Conservation (phyloP, 495 filamentous ascomycete genomes). For the Penicillium turbatum region DNA sequence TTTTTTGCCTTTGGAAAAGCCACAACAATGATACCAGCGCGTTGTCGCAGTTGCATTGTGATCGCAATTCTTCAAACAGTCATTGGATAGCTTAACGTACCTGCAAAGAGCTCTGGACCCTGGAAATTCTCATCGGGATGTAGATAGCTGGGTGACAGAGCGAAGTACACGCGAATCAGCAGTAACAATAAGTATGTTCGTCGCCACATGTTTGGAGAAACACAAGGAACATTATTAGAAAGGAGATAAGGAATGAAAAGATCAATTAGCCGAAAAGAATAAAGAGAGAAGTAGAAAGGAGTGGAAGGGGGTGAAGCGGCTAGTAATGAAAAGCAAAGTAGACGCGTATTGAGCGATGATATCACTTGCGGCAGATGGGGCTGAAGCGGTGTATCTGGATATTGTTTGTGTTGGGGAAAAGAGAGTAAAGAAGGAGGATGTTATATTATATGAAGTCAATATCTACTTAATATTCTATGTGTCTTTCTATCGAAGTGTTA, state of each 20-base stretch:
- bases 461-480: too few relatives aligned
- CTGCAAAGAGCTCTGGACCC: conserved; percentile 92
- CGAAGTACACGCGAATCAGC: conserved; percentile 87
- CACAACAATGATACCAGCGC: not conserved
- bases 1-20: not conserved
- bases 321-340: conserved; percentile 3
- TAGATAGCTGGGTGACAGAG: conserved; percentile 89
- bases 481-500: too few relatives aligned
- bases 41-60: not conserved
- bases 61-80: not conserved
- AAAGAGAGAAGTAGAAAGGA: conserved; percentile 4
- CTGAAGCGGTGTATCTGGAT: not conserved
- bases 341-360: conserved; percentile 22
- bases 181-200: conserved; percentile 81
- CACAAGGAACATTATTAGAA: conserved; percentile 20
- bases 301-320: not conserved
- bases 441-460: too few relatives aligned
- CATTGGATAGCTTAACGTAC: conserved; percentile 49
- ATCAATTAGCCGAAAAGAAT: conserved; percentile 1
- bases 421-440: too few relatives aligned
- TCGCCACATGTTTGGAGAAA: conserved; percentile 69
- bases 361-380: conserved; percentile 11
- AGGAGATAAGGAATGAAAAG: conserved; percentile 7
- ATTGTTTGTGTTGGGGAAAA: too few relatives aligned
- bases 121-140: conserved; percentile 99